phyloP scores from a whole-genome alignment of 2,329 filamentous ascomycete genomes.

The Paraphaeosphaeria sporulosa region DNA sequence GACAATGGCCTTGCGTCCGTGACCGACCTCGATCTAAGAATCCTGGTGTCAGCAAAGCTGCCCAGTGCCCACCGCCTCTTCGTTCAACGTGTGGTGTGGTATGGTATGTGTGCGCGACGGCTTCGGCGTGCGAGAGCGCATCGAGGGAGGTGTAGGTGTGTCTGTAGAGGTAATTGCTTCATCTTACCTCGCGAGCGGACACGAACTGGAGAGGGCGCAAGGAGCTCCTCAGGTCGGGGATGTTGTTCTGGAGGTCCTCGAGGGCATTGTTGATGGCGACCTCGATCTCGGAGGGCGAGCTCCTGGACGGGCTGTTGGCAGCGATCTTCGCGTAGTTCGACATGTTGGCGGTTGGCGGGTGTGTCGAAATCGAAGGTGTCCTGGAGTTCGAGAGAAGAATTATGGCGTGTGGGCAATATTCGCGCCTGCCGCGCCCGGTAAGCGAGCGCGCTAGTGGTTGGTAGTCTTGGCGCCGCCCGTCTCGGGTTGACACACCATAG shows the following conservation, averaged over 20 bases:
- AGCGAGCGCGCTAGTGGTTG: slow-evolving; percentile 21
- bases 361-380: slow-evolving; percentile 23
- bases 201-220: slow-evolving; percentile 98
- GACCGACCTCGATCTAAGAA: slow-evolving; percentile 97
- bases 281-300: slow-evolving; percentile 97
- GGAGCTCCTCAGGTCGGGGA: slow-evolving; percentile 93
- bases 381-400: slow-evolving; percentile 23
- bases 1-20: slow-evolving; percentile 99
- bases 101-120: slow-evolving; percentile 35
- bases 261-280: slow-evolving; percentile 84
- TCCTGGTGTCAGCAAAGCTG: slow-evolving; percentile 65
- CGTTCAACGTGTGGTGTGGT: slow-evolving; percentile 37
- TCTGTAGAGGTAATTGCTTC: slow-evolving; percentile 37
- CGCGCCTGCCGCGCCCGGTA: slow-evolving; percentile 13
- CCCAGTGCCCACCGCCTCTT: slow-evolving; percentile 66
- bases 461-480: neutral
- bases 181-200: slow-evolving; percentile 98
- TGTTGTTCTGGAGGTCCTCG: slow-evolving; percentile 95
- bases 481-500: too few relatives aligned
- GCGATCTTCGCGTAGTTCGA: slow-evolving; percentile 86
- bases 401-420: slow-evolving; percentile 13
- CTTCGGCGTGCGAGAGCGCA: slow-evolving; percentile 38
- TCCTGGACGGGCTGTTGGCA: slow-evolving; percentile 93
- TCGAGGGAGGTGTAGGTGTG: slow-evolving; percentile 20
- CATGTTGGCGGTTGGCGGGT: slow-evolving; percentile 65